phyloP scores from a whole-genome alignment of 768 basidiomycete species.

The Amanita phalloides region DNA sequence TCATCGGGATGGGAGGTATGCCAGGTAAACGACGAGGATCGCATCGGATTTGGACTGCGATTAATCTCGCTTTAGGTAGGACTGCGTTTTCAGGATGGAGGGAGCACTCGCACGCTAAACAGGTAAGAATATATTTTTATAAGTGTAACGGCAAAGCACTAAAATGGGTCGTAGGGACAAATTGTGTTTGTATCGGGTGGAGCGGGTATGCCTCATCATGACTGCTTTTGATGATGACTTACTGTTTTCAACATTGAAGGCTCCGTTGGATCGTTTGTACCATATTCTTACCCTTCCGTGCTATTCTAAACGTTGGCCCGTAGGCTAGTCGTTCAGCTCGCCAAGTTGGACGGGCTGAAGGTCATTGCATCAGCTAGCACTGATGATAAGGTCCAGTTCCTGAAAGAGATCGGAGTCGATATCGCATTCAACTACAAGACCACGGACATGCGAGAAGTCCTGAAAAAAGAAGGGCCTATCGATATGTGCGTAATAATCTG shows the following conservation, averaged over 20 bases:
- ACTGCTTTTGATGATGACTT: not conserved
- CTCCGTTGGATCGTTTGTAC: slow-evolving; percentile 50
- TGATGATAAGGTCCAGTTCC: slow-evolving; percentile 60
- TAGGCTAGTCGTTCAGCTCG: slow-evolving; percentile 37
- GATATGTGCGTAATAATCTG: slow-evolving; percentile 23
- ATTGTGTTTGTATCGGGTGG: slow-evolving; percentile 29
- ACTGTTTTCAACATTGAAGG: slow-evolving; percentile 9
- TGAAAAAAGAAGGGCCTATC: slow-evolving; percentile 43
- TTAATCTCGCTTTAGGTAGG: slow-evolving; percentile 21
- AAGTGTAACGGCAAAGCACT: not conserved
- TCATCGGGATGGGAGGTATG: slow-evolving; percentile 40
- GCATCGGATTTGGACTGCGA: not conserved
- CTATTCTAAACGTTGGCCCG: not conserved
- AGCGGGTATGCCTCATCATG: slow-evolving; percentile 9
- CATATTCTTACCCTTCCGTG: not conserved
- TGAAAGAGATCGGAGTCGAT: slow-evolving; percentile 54
- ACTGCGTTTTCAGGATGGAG: slow-evolving; percentile 31
- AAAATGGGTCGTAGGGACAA: slow-evolving; percentile 20
- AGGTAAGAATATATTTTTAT: slow-evolving; percentile 14
- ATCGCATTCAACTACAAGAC: slow-evolving; percentile 72
- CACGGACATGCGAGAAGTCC: slow-evolving; percentile 33
- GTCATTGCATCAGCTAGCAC: slow-evolving; percentile 66
- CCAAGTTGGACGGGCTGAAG: slow-evolving; percentile 41
- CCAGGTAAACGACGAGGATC: slow-evolving; percentile 22
- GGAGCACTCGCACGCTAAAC: slow-evolving; percentile 26